phyloP scores from a whole-genome alignment of 129 eudicot genomes.

The Escallonia rubra region DNA sequence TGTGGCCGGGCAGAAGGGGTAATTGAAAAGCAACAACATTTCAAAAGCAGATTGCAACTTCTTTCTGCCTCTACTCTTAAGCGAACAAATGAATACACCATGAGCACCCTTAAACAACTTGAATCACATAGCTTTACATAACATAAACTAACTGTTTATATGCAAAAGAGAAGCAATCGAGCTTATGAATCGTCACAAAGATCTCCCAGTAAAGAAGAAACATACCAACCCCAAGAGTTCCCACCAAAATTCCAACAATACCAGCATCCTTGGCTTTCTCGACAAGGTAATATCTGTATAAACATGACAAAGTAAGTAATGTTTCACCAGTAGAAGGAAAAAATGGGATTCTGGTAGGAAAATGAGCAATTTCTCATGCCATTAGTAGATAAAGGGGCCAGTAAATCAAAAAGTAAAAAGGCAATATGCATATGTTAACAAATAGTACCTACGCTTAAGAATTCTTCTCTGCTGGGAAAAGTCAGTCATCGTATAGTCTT shows the following conservation, averaged over 20 bases:
- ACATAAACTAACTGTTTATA: no score
- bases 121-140: no score
- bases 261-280: slow-evolving; percentile 98
- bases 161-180: no score
- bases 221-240: slow-evolving; percentile 96
- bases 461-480: slow-evolving; percentile 72
- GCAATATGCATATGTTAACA: slow-evolving; percentile 6
- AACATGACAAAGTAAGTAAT: neutral
- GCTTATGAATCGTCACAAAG: neutral
- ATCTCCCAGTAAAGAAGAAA: neutral
- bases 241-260: slow-evolving; percentile 92
- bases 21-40: no score
- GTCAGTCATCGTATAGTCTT: slow-evolving; percentile 50
- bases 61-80: no score
- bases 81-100: no score
- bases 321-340: no score
- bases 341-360: neutral
- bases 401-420: neutral
- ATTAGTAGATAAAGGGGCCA: neutral
- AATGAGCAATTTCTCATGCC: neutral
- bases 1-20: no score
- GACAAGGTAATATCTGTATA: slow-evolving; percentile 75
- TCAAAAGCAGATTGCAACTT: no score
- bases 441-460: slow-evolving; percentile 88
- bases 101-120: no score